Conservation (phyloP, 805 yeast genomes). For the Candida sonorensis region DNA sequence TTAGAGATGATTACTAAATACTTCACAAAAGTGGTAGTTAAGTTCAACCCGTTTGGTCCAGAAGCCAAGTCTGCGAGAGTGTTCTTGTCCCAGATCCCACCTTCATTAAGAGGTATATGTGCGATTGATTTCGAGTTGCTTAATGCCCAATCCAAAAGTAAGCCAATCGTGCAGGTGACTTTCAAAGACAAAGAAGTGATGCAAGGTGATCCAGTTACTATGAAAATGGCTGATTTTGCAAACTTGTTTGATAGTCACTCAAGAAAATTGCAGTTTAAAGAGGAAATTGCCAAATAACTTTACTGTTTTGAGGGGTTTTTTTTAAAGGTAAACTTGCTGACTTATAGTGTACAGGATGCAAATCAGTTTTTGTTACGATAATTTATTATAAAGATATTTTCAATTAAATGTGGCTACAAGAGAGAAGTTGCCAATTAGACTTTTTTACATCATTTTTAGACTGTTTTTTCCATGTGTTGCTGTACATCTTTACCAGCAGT, state of each 20-base stretch:
- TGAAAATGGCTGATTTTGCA: slow-evolving; percentile 54
- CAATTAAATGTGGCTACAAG: too few relatives aligned
- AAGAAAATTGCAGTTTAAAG: slow-evolving; percentile 67
- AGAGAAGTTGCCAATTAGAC: too few relatives aligned
- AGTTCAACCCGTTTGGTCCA: slow-evolving; percentile 68
- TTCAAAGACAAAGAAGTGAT: slow-evolving; percentile 74
- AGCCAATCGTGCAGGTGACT: slow-evolving; percentile 65
- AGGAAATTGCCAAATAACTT: slow-evolving; percentile 41
- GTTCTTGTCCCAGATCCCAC: slow-evolving; percentile 75
- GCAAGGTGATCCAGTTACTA: slow-evolving; percentile 55
- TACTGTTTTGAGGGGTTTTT: slow-evolving; percentile 15
- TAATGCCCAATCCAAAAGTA: slow-evolving; percentile 33
- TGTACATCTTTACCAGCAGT: too few relatives aligned
- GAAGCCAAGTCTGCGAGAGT: slow-evolving; percentile 78
- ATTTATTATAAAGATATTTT: too few relatives aligned
- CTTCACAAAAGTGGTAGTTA: slow-evolving; percentile 69
- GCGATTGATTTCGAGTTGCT: slow-evolving; percentile 61
- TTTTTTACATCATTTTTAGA: too few relatives aligned
- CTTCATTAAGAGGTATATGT: slow-evolving; percentile 55
- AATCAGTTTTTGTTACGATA: too few relatives aligned
- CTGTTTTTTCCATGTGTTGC: too few relatives aligned
- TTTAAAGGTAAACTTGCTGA: too few relatives aligned
- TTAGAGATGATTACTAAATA: slow-evolving; percentile 78
- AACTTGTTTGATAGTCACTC: slow-evolving; percentile 76
- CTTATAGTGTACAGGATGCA: too few relatives aligned